Base-by-base conservation (phyloP, 371 early-diverging fungal species). In the Apophysomyces elegans region DNA sequence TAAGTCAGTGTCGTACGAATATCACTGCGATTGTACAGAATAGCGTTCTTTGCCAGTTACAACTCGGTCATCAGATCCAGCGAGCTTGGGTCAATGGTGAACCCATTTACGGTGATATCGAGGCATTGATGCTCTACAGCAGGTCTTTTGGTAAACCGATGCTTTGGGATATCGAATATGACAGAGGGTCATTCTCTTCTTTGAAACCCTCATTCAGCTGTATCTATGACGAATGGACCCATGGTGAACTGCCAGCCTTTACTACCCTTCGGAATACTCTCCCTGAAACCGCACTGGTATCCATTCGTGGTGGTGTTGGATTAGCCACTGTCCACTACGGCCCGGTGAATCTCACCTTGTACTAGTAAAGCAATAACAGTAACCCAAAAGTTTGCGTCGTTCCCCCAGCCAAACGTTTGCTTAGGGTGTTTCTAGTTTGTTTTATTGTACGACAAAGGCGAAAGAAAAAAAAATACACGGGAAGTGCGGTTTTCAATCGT, bases 221-320 rank as follows among this genome's bases (percentile, higher is more conserved):
- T 35, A 64, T 70, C 56, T 81, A 81, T 61, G 81, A 81, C 64
- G 81, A 81, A 64, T 81, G 81, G 81, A 73, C 65, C 13, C 26
- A 76, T 2, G 58, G 59, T 3, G 71, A 81, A 39, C 46, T 81
- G 16, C 81, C 81, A 14, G 81, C 81, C 8, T 81, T 78, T 39
- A 69, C 59, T 13, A 39, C 46, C 13, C 58, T 77, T 18, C 69
- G 67, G 45, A 65, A 73, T 36, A 61, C 64, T 59, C 38, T 77
- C 13, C 74, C 77, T 32, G 64, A 64, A 37, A 44, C 62, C 12
- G 44, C 63, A 13, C 18, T 69, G n/a, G n/a, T 77, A 16, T 69
- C 74, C 18, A 77, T 77, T 13, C 62, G 63, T 21, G 77, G 73
- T 36, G 77, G 77, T 39, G 71, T 77, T 35, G 77, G 77, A 1